phyloP scores from a whole-genome alignment of 2,329 filamentous ascomycete species.

The Xylariaceae sp. region DNA sequence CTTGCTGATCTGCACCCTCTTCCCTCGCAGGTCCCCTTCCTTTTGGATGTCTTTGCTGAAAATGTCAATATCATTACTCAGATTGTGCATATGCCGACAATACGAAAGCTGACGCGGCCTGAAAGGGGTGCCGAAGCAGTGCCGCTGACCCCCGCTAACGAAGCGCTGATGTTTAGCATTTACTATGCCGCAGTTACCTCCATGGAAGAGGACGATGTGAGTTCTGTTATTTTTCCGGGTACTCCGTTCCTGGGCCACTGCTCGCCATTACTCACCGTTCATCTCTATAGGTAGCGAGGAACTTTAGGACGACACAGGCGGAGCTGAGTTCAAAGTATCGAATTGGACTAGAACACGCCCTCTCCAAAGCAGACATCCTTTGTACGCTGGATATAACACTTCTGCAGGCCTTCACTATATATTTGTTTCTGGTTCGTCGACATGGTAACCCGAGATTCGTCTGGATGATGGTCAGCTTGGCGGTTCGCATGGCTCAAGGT shows the following conservation, averaged over 20 bases:
- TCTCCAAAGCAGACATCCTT: slow-evolving; percentile 46
- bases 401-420: slow-evolving; percentile 48
- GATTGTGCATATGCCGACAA: slow-evolving; percentile 43
- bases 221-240: slow-evolving; percentile 16
- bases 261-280: background rate
- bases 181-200: slow-evolving; percentile 52
- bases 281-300: slow-evolving; percentile 28
- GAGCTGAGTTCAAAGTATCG: slow-evolving; percentile 37
- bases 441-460: slow-evolving; percentile 38
- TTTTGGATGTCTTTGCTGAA: slow-evolving; percentile 46
- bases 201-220: slow-evolving; percentile 53
- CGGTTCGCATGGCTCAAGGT: slow-evolving; percentile 54
- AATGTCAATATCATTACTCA: slow-evolving; percentile 45
- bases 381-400: slow-evolving; percentile 45
- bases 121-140: slow-evolving; percentile 31
- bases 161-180: slow-evolving; percentile 52
- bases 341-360: slow-evolving; percentile 41
- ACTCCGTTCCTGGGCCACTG: background rate
- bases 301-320: slow-evolving; percentile 38
- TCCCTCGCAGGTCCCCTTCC: slow-evolving; percentile 50
- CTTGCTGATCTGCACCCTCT: slow-evolving; percentile 43
- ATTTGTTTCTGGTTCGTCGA: slow-evolving; percentile 46
- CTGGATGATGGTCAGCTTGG: slow-evolving; percentile 55
- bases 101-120: slow-evolving; percentile 36
- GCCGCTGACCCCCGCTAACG: slow-evolving; percentile 38